These are phyloP conservation scores for Suhomyces kunorum DNA, from an alignment of 1,139 yeast species.

Conservation along the genomic window DNA sequence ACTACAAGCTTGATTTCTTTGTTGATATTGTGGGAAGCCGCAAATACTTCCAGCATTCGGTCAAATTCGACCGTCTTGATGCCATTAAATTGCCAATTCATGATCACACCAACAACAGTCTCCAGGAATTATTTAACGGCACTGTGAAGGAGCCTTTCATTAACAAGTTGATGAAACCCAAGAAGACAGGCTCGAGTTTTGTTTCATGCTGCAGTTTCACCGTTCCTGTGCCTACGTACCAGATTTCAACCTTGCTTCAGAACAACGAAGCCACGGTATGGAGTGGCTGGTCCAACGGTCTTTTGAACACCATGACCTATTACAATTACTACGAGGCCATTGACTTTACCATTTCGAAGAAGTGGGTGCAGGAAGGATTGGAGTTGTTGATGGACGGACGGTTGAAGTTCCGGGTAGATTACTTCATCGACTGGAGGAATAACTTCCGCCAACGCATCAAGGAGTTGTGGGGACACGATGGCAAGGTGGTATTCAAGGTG, in stretches of 20 bases:
- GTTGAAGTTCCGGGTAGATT: conserved; percentile 35
- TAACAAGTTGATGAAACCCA: conserved; percentile 42
- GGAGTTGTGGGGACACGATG: conserved; percentile 33
- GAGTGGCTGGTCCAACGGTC: conserved; percentile 41
- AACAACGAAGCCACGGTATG: conserved; percentile 32
- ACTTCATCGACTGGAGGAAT: conserved; percentile 42
- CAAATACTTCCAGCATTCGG: conserved; percentile 36
- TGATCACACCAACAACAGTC: conserved; percentile 24
- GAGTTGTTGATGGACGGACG: conserved; percentile 28
- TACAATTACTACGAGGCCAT: conserved; percentile 43
- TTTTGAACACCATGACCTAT: conserved; percentile 26
- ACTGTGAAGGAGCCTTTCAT: conserved; percentile 37
- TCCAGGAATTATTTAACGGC: conserved; percentile 31
- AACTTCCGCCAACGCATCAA: conserved; percentile 31
- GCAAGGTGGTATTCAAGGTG: conserved; percentile 37
- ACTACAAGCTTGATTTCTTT: conserved; percentile 39
- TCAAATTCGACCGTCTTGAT: conserved; percentile 34
- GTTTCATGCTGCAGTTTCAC: conserved; percentile 43
- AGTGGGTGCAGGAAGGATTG: conserved; percentile 41
- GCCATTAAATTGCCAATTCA: conserved; percentile 35
- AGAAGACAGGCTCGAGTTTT: conserved; percentile 31
- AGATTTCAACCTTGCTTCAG: conserved; percentile 32
- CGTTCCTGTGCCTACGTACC: conserved; percentile 36
- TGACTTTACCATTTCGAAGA: conserved; percentile 26
- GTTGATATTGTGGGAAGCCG: conserved; percentile 46